These are phyloP conservation scores for Allantophomopsis cytisporea DNA, from an alignment of 2,329 filamentous ascomycete genomes.

Conservation along the genomic window DNA sequence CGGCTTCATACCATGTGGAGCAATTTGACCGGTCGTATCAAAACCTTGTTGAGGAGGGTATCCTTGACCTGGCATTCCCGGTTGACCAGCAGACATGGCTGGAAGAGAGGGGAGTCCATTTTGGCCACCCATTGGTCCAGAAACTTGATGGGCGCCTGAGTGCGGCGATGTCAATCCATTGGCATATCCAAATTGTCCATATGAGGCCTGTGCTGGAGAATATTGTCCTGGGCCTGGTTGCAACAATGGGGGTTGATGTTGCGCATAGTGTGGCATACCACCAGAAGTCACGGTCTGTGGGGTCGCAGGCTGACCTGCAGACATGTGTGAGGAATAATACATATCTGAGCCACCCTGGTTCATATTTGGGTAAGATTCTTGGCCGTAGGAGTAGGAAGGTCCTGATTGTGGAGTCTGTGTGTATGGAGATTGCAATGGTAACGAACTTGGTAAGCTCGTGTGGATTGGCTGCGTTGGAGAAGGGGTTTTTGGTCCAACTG, in stretches of 20 bases:
- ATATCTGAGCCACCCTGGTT: conserved; percentile 72
- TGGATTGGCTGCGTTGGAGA: conserved; percentile 51
- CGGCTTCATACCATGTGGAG: conserved; percentile 90
- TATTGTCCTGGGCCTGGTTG: conserved; percentile 63
- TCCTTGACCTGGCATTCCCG: conserved; percentile 30
- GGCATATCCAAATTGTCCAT: conserved; percentile 60
- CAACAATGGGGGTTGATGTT: conserved; percentile 57
- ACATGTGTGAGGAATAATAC: conserved; percentile 75
- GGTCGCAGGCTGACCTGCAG: conserved; percentile 59
- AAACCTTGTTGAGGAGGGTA: conserved; percentile 37
- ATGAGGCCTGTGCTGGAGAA: conserved; percentile 36
- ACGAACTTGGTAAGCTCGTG: conserved; percentile 25
- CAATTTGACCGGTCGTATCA: conserved; percentile 84
- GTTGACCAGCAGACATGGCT: conserved; percentile 28
- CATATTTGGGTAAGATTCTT: conserved; percentile 42
- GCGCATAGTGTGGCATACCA: conserved; percentile 62
- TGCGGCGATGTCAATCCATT: conserved; percentile 75
- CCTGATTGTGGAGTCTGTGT: conserved; percentile 18
- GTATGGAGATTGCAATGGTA: conserved; percentile 20
- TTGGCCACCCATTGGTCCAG: conserved; percentile 53
- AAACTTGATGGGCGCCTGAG: conserved; percentile 50
- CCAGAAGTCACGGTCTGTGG: conserved; percentile 67
- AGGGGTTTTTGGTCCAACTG: conserved; percentile 60
- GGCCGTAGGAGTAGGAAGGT: conserved; percentile 25
- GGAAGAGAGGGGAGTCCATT: conserved; percentile 61